Base-by-base conservation (phyloP, 495 filamentous ascomycete species). In the Monascus purpureus region DNA sequence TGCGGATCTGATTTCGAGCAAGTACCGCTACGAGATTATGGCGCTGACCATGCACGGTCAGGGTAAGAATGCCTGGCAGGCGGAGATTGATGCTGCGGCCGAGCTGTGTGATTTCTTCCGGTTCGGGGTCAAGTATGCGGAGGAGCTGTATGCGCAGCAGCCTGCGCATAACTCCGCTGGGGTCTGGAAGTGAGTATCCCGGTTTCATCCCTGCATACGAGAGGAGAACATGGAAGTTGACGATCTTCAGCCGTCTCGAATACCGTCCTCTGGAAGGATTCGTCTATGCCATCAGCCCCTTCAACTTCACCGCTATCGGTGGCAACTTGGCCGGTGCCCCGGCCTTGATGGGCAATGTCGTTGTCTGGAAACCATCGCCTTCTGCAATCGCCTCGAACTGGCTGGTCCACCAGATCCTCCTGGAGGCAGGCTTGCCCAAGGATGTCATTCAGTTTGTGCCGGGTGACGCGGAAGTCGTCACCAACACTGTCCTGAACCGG, bases 41-140 rank as follows among this genome's bases (percentile, higher is more conserved):
- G 86, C 87, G 5, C 70, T 84, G 23, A 95, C 86, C 6, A 93
- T 95, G 70, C 66, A 93, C 14, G 86, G 86, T 18, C 86, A 95
- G 55, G 86, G 86, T 40, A 95, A 95, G 68, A 93, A 93, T 54
- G 81, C 80, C 15, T 93, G 83, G 83, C 86, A 95, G 53, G 86
- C 86, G 13, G 86, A 95, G 70, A 93, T 95, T 42, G 86, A 95
- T 56, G 74, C 88, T 15, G 87, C 88, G 3, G 88, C 88, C 2
- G 87, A 96, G 65, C 59, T 93, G 25, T 75, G 70, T 41, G 87
- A 96, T 53, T 96, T 96, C 61, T 67, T 96, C 43, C 69, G 81
- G 37, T 63, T 92, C 61, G 86, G 82, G 42, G 84, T 90, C 23
- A 74, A 82, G 46, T 92, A 83, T 47, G 84, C 84, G 13, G 79